Conservation (phyloP, 2,329 filamentous ascomycete species). For the Tolypocladium guangdongense region DNA sequence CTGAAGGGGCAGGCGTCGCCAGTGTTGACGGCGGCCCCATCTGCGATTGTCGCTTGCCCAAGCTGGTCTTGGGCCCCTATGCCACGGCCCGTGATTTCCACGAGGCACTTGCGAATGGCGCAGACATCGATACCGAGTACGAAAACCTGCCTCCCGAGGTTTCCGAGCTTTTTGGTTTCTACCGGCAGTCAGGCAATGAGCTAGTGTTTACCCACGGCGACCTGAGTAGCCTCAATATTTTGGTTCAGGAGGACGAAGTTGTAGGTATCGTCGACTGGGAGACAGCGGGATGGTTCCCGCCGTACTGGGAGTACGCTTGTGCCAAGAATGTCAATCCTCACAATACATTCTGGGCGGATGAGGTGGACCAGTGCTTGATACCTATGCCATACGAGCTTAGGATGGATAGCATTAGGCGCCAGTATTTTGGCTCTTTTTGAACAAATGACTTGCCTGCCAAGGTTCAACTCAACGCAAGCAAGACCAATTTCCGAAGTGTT, state of each 20-base stretch:
- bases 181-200: conserved; percentile 19
- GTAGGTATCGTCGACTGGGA: conserved; percentile 32
- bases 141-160: conserved; percentile 11
- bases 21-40: neutral
- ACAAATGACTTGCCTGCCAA: too few relatives aligned
- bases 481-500: too few relatives aligned
- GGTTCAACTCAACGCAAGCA: too few relatives aligned
- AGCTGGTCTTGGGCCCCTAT: neutral
- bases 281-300: conserved; percentile 18
- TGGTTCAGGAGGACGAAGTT: conserved; percentile 22
- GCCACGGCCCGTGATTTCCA: neutral
- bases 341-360: conserved; percentile 10
- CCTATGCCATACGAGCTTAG: neutral
- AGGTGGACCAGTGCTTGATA: conserved; percentile 8
- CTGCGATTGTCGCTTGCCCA: neutral
- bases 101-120: neutral
- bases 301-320: conserved; percentile 22
- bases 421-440: neutral
- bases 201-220: conserved; percentile 36
- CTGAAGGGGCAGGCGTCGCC: neutral
- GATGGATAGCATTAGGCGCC: neutral
- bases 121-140: neutral
- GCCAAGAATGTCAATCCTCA: conserved; percentile 8
- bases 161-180: conserved; percentile 20
- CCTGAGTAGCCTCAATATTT: conserved; percentile 30